Evolutionary conservation across 768 basidiomycete genomes (phyloP).

Genomic region (Albatrellus ellisii): DNA sequence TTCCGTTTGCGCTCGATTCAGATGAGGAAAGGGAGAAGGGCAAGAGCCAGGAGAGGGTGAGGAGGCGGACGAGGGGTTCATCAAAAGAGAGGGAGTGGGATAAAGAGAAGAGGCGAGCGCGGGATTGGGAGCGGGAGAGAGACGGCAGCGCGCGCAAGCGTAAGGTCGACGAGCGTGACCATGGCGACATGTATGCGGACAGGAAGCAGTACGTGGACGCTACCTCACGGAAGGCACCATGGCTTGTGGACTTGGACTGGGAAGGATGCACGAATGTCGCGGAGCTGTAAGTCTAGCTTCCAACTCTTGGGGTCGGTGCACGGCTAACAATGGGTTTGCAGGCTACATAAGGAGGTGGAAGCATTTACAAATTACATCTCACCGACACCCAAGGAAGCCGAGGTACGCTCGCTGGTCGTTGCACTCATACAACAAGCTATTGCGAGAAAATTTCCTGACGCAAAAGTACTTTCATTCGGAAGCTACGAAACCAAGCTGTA

Average conservation of each 20-base stretch:
- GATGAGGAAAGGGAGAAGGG: constrained; percentile 1
- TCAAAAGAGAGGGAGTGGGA: constrained; percentile 5
- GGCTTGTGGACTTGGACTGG: constrained; percentile 64
- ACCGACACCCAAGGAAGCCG: constrained; percentile 76
- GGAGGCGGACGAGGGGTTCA: not conserved
- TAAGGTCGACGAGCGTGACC: constrained; percentile 32
- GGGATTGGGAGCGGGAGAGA: constrained; percentile 10
- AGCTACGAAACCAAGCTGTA: constrained; percentile 91
- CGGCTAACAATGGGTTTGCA: constrained; percentile 19
- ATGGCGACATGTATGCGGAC: constrained; percentile 36
- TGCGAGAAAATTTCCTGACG: constrained; percentile 57
- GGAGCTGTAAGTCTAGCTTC: constrained; percentile 50
- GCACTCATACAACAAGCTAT: constrained; percentile 56
- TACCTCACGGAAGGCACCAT: constrained; percentile 41
- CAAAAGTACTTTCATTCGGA: constrained; percentile 77
- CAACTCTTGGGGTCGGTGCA: constrained; percentile 2
- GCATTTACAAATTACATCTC: constrained; percentile 83
- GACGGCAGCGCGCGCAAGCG: constrained; percentile 29
- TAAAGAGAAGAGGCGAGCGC: constrained; percentile 10
- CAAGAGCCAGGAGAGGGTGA: not conserved
- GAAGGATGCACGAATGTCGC: constrained; percentile 63
- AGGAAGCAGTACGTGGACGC: constrained; percentile 40
- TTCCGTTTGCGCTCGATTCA: constrained; percentile 15
- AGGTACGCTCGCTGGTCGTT: constrained; percentile 65
- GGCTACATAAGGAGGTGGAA: constrained; percentile 78